Base-by-base conservation (phyloP, 2,329 filamentous ascomycete species). In the Lanzia echinophila region DNA sequence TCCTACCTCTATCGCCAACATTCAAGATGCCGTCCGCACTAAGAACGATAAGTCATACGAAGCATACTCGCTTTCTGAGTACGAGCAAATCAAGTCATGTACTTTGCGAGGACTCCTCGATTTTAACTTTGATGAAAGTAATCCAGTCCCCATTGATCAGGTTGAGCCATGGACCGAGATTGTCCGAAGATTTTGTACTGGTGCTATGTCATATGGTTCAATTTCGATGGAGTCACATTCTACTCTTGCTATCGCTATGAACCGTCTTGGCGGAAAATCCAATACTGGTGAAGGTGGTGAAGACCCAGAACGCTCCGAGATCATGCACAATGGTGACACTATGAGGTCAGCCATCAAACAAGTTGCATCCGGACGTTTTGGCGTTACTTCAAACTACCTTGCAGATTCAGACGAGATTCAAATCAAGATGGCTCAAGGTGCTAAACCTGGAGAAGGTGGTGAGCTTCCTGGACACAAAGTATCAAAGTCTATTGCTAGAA, bases 31-130 rank as follows among this genome's bases (percentile, higher is more conserved):
- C 12, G 92, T 96, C 15, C 87, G 92, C 56, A 92, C 87, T 59
- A 96, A 96, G 83, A 96, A 97, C 67, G 91, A 96, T 77, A 96
- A 96, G 75, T 96, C 92, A 0, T 97, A 96, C 71, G 91, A 96
- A 73, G 91, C 92, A 1, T 97, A 97, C 73, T 95, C 92, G 1
- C 82, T 86, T 58, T 87, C 90, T 2, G 90, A 94, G 70, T 95
- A 96, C 67, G 91, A 96, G 75, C 88, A 94, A 68, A 96, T 96
- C 76, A 96, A 96, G 78, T 83, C 90, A 66, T 97, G 92, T 73
- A 97, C 92, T 1, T 83, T 97, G 7, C 89, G 92, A 69, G 92
- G 92, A 67, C 82, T 96, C 68, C 82, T 97, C 41, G 92, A 97
- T 71, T 97, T 97, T 75, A 90, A 95, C 71, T 96, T 96, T 63